Evolutionary conservation across 805 yeast genomes (phyloP), one percentile per base, ranked within the genome.

Genomic region (Trichomonascus vanleenenianus): DNA sequence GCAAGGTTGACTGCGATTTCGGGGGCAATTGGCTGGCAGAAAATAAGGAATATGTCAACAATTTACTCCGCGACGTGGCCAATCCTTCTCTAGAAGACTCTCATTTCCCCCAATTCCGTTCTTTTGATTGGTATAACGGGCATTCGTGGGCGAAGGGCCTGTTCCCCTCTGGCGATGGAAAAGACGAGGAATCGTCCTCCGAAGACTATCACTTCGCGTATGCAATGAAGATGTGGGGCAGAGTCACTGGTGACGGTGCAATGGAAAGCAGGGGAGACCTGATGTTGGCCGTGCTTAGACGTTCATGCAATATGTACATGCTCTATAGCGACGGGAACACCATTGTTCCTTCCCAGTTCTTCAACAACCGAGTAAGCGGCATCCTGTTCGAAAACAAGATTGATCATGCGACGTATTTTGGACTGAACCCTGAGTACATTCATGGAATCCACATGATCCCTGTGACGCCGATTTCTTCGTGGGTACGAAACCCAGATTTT

Each of bases 401-500:
- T 47, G 85, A 78, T 56, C 80, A 83, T 65, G 75, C 85, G 6
- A 83, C 89, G 2, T 83, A 76, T 56, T 83, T 83, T 57, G 88
- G 88, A 3, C 58, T 66, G 48, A 65, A 73, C 45, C 63, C 67
- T 35, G 81, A 81, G 61, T 83, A 76, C 55, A 81, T 81, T 44
- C 86, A 83, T 53, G 91, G 91, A 3, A 83, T 83, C 49, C 88
- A 83, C 60, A 83, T 83, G 88, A 58, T 83, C 33, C 89, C 89
- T 18, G 66, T 77, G 25, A 81, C 85, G 0, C 83, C 86, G 1
- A 69, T 72, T 14, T 76, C 83, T 19, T 69, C 81, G 1, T 73
- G 64, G 49, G 69, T 81, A 36, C 71, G 89, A 48, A 61, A 66
- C 14, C 71, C 80, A 1, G 55, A 57, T 11, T 79, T 75, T 60